These are phyloP conservation scores for Lactifluus volemus DNA, from an alignment of 768 basidiomycete genomes.

Conservation along the genomic window DNA sequence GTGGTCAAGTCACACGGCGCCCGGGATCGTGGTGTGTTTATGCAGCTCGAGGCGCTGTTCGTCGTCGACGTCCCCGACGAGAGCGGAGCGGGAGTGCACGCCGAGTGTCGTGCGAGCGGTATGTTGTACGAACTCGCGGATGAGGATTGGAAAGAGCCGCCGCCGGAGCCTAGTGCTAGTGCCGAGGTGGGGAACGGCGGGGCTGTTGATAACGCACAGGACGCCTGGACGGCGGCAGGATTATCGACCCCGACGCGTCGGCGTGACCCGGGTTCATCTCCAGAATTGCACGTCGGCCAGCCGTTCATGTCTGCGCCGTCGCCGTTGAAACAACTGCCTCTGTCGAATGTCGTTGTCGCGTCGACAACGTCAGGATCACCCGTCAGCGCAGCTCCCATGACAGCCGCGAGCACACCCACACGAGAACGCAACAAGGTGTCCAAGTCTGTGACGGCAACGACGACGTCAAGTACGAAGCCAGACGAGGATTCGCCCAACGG, in stretches of 20 bases:
- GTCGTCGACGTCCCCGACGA: conserved; percentile 43
- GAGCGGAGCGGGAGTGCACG: conserved; percentile 33
- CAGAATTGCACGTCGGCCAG: conserved; percentile 16
- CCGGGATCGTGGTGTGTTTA: conserved; percentile 55
- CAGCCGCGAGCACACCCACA: conserved; percentile 15
- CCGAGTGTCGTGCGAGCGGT: conserved; percentile 61
- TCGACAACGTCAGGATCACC: conserved; percentile 24
- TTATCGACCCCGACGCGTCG: conserved; percentile 2
- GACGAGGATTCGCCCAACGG: conserved; percentile 19
- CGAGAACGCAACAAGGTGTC: background rate
- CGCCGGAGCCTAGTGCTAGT: conserved; percentile 1
- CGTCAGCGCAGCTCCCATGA: background rate
- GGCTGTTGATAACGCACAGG: conserved; percentile 18
- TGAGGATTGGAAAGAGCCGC: conserved; percentile 49
- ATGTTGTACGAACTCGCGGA: conserved; percentile 75
- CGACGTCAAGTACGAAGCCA: conserved; percentile 18
- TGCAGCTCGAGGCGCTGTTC: conserved; percentile 59
- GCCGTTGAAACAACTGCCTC: conserved; percentile 27
- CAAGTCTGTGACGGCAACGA: background rate
- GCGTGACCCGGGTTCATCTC: conserved; percentile 1
- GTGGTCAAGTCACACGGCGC: conserved; percentile 35
- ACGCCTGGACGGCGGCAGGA: conserved; percentile 7
- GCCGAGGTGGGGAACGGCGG: conserved; percentile 27
- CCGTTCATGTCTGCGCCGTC: conserved; percentile 27
- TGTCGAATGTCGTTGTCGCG: conserved; percentile 21